Conservation (phyloP, 2,329 filamentous ascomycete genomes). For the Fusarium miscanthi region DNA sequence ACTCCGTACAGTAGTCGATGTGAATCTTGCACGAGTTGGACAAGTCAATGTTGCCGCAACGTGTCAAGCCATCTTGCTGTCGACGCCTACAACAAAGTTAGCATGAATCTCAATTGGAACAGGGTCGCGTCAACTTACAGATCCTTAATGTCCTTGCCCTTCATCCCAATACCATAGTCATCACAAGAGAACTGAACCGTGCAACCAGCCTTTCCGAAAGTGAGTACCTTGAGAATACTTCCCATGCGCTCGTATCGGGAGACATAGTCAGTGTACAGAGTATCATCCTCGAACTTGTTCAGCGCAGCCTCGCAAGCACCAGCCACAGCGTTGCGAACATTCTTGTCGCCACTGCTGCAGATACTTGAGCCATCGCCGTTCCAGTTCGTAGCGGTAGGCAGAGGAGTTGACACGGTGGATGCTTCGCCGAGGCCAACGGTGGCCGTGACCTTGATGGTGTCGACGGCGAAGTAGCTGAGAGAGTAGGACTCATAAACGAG, state of each 20-base stretch:
- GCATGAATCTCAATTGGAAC: not conserved
- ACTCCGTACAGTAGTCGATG: not conserved
- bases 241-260: slow-evolving; percentile 5
- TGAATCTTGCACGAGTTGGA: slow-evolving; percentile 21
- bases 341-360: slow-evolving; percentile 4
- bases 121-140: not conserved
- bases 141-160: slow-evolving; percentile 12
- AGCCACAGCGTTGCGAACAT: not conserved
- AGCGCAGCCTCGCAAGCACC: not conserved
- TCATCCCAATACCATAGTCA: slow-evolving; percentile 21
- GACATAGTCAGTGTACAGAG: not conserved
- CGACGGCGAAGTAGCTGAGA: not conserved
- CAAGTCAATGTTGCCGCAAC: slow-evolving; percentile 13
- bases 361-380: slow-evolving; percentile 1
- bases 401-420: slow-evolving; percentile 1
- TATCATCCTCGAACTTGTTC: slow-evolving; percentile 12
- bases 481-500: slow-evolving; percentile 9
- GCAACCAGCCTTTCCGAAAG: slow-evolving; percentile 3
- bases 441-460: slow-evolving; percentile 5
- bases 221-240: slow-evolving; percentile 5
- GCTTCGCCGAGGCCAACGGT: slow-evolving; percentile 6
- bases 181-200: slow-evolving; percentile 16
- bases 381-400: not conserved
- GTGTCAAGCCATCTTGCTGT: not conserved
- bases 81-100: not conserved